Percentiles rank a stretch among this genome's conserved stretches.
phyloP scores from a whole-genome alignment of 1,284 basidiomycete species.

The Apiotrichum porosum region DNA sequence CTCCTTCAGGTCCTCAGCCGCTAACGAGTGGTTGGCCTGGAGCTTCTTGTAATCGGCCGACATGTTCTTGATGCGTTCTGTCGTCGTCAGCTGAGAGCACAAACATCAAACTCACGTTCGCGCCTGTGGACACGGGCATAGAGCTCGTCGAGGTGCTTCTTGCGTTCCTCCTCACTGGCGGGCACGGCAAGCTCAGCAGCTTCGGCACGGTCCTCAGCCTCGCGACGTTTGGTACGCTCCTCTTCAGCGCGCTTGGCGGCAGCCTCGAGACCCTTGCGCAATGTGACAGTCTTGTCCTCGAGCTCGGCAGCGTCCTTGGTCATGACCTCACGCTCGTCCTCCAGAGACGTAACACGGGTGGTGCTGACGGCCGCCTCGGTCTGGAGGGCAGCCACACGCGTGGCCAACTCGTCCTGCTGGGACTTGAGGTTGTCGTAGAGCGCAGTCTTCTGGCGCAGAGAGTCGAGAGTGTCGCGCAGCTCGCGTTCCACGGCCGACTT shows the following conservation, averaged over 20 bases:
- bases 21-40: slow-evolving; percentile 4
- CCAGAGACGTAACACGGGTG: background rate
- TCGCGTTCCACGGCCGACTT: background rate
- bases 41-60: background rate
- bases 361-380: background rate
- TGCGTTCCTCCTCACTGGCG: background rate
- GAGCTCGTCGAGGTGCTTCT: background rate
- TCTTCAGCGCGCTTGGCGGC: background rate
- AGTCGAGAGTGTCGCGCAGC: background rate
- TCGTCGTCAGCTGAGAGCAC: background rate
- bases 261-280: background rate
- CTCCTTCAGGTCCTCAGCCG: background rate
- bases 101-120: background rate
- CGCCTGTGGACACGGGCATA: background rate
- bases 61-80: background rate
- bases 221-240: background rate
- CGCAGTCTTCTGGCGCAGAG: background rate
- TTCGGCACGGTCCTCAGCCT: slow-evolving; percentile 4
- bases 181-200: background rate
- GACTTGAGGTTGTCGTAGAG: background rate
- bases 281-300: background rate
- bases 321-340: slow-evolving; percentile 3
- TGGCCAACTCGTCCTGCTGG: background rate
- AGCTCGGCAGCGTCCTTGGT: slow-evolving; percentile 1
- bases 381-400: background rate